Evolutionary conservation across 2,329 filamentous ascomycete species (phyloP).

Genomic region (Arthrobotrys pseudoclavata): DNA sequence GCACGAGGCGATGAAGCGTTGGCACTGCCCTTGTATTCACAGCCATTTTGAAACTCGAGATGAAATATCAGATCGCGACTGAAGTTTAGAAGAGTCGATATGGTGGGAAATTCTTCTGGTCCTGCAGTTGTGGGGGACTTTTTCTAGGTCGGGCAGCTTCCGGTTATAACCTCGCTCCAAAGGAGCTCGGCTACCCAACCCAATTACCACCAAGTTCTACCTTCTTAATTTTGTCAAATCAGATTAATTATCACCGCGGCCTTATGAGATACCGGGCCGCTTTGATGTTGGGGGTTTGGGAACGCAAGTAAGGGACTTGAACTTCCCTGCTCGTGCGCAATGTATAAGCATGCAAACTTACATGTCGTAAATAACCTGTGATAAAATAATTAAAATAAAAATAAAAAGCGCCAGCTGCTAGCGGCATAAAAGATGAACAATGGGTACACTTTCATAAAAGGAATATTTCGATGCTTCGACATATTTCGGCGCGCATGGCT

Average conservation of each 20-base stretch:
- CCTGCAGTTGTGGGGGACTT: constrained; percentile 9
- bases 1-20: constrained; percentile 37
- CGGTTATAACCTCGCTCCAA: constrained; percentile 36
- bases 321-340: neutral
- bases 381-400: neutral
- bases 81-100: neutral
- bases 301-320: neutral
- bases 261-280: neutral
- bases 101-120: constrained; percentile 15
- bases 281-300: neutral
- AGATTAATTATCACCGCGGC: neutral
- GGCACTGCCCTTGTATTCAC: constrained; percentile 47
- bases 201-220: neutral
- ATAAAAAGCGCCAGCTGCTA: too few relatives aligned
- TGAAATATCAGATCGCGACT: constrained; percentile 5
- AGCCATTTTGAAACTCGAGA: constrained; percentile 38
- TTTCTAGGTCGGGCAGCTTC: constrained; percentile 37
- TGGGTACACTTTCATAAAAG: too few relatives aligned
- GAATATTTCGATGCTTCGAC: too few relatives aligned
- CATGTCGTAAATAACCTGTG: neutral
- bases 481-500: too few relatives aligned
- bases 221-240: neutral
- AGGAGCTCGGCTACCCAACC: constrained; percentile 13
- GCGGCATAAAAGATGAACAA: too few relatives aligned
- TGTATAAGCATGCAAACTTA: neutral